Base-by-base conservation (phyloP, 1,139 yeast species). In the Arxiozyma slooffiae region DNA sequence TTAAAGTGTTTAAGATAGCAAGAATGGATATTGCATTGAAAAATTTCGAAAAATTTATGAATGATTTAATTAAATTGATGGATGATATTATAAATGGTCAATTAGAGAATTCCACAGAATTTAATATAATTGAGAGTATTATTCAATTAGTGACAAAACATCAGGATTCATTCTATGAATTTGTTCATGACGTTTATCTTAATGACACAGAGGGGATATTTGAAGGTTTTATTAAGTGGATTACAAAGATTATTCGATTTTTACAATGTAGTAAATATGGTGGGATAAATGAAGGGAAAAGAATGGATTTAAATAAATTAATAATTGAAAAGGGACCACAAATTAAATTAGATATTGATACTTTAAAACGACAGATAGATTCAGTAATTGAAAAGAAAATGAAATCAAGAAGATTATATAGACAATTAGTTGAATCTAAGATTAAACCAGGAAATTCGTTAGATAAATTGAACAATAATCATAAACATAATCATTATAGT, bases 161-260 rank as follows among this genome's bases (percentile, higher is more conserved):
- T 65, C 85, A 85, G 55, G 79, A 78, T 50, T 73, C 82, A 16
- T 74, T 86, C 49, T 88, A 85, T 75, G 73, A 72, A 52, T 90
- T 90, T 60, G 73, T 90, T 52, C 90, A 87, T 61, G 81, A 83
- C 51, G 77, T 89, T 24, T 89, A 89, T 65, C 60, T 74, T 23
- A 80, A 85, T 55, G 97, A 90, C 62, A 77, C 81, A 45, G 85
- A 85, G 20, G 71, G 77, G 18, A 69, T 90, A 4, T 90, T 90
- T 66, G 78, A 80, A 52, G 81, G 81, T 14, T 70, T 90, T 49
- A 76, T 87, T 48, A 67, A 69, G 17, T 90, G 97, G 96, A 76
- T 86, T 55, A 73, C 84, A 45, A 65, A 67, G 6, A 75, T 86
- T 48, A 70, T 88, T 42, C 73, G 81, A 48, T 76, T 81, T 57